Conservation (phyloP, 371 early-diverging fungal species). For the Mortierella sp. region DNA sequence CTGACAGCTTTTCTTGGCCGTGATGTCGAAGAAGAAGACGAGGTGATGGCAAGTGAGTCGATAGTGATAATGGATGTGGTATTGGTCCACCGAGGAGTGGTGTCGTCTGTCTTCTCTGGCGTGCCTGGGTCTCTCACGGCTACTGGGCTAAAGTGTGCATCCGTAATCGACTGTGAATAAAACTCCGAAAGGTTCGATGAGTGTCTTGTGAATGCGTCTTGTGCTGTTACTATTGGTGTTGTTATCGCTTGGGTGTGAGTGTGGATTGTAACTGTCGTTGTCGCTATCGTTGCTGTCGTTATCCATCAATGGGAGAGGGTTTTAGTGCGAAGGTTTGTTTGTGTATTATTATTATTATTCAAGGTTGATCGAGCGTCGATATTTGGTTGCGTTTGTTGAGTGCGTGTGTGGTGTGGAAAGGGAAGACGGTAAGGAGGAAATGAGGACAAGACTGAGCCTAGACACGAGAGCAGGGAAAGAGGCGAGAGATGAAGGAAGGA, state of each 20-base stretch:
- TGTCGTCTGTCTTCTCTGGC: not conserved
- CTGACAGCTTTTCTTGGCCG: not conserved
- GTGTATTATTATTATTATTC: not conserved
- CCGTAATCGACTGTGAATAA: not conserved
- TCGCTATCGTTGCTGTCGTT: not conserved
- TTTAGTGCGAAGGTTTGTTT: not conserved
- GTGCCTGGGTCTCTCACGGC: constrained; percentile 2
- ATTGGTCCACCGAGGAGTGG: not conserved
- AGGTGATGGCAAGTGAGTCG: not conserved
- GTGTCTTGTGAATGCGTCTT: not conserved
- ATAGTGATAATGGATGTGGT: not conserved
- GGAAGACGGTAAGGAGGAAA: not conserved
- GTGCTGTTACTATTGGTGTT: not conserved
- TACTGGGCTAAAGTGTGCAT: constrained; percentile 13
- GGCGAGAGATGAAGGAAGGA: not conserved
- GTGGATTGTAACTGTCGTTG: not conserved
- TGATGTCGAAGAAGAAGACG: not conserved
- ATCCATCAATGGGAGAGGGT: constrained; percentile 2
- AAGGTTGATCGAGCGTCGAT: not conserved
- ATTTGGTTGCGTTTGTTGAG: not conserved
- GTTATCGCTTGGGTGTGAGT: not conserved
- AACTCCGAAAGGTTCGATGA: constrained; percentile 2
- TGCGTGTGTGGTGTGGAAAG: not conserved
- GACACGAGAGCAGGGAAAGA: not conserved
- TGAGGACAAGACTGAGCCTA: not conserved